Percentiles rank a stretch among this genome's conserved stretches.
These are phyloP conservation scores for Sporisorium exsertum DNA, from an alignment of 1,284 basidiomycete genomes.

Conservation along the genomic window DNA sequence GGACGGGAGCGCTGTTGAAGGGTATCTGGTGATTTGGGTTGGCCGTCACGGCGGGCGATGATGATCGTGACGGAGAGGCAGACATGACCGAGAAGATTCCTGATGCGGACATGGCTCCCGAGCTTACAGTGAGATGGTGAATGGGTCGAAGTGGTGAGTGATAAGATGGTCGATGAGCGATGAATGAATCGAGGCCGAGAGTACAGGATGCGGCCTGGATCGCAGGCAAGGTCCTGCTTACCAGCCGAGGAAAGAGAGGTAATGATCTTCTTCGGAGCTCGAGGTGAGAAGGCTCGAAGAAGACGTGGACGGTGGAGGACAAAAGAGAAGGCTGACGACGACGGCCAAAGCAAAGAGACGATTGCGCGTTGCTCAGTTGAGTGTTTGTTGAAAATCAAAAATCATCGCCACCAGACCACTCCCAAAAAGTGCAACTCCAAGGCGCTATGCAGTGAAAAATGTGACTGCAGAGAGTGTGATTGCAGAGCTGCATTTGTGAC, in stretches of 20 bases:
- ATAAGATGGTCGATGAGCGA: neutral
- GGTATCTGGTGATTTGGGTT: slow-evolving; percentile 54
- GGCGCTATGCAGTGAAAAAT: neutral
- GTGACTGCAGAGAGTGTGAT: neutral
- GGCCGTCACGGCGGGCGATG: slow-evolving; percentile 41
- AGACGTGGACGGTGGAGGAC: neutral
- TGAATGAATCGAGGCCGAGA: neutral
- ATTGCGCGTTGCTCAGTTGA: slow-evolving; percentile 5
- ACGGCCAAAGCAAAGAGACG: neutral
- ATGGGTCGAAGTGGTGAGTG: neutral
- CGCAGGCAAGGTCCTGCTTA: neutral
- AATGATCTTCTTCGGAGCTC: slow-evolving; percentile 1
- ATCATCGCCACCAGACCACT: slow-evolving; percentile 1
- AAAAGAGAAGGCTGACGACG: slow-evolving; percentile 4
- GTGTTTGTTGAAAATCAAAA: neutral
- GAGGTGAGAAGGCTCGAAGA: neutral
- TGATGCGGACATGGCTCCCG: slow-evolving; percentile 28
- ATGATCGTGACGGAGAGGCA: slow-evolving; percentile 45
- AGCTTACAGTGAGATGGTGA: neutral
- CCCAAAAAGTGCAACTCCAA: neutral
- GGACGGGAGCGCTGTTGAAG: slow-evolving; percentile 52
- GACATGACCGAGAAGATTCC: slow-evolving; percentile 41
- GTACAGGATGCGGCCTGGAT: slow-evolving; percentile 1
- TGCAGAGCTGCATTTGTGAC: neutral
- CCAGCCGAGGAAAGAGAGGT: neutral